Base-by-base conservation (phyloP, 192 early-diverging fungal species). In the Linnemannia schmuckeri region DNA sequence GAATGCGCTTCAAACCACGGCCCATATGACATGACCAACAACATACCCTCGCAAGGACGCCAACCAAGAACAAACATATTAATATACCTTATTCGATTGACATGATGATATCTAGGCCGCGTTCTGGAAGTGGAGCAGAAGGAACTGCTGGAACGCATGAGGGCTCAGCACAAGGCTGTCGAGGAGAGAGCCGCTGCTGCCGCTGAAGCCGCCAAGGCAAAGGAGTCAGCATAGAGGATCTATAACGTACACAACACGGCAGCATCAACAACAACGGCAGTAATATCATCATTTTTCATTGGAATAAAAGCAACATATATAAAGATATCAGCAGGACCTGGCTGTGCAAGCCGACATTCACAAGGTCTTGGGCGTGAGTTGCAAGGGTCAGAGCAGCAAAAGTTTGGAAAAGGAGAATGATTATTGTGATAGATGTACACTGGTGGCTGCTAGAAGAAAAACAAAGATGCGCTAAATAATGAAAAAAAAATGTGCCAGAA, bases 41-140 rank as follows among this genome's bases (percentile, higher is more conserved):
- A 49, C 3, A n/a, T n/a, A n/a, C 47, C 49, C 6, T 52, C 49
- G 6, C 49, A 22, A 52, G 17, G 13, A 33, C 30, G 13, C 61
- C 61, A 4, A 41, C 24, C 4, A 71, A 6, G 18, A 22, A 38
- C 38, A 42, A 17, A 4, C 10, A 20, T 9, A n/a, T 18, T 71
- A 33, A 40, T 17, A 30, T 7, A 9, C 8, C 41, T 40, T 2
- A 12, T 68, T 46, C 38, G 4, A 33, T 17, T 37, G 6, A n/a
- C 9, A 24, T 40, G 20, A 12, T 54, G 22, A 0, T 41, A 35
- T 47, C 0, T 81, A 87, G 85, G 85, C 63, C 89, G 91, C 24
- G 91, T 92, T 38, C 42, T 91, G 44, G 91, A 89, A 38, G 83
- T 87, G 20, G 88, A 88, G 75, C 91, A 92, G 74, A 88, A 90